Percentiles rank a stretch among this genome's conserved stretches.
phyloP scores from a whole-genome alignment of 2,329 filamentous ascomycete genomes.

The Emergomyces orientalis region DNA sequence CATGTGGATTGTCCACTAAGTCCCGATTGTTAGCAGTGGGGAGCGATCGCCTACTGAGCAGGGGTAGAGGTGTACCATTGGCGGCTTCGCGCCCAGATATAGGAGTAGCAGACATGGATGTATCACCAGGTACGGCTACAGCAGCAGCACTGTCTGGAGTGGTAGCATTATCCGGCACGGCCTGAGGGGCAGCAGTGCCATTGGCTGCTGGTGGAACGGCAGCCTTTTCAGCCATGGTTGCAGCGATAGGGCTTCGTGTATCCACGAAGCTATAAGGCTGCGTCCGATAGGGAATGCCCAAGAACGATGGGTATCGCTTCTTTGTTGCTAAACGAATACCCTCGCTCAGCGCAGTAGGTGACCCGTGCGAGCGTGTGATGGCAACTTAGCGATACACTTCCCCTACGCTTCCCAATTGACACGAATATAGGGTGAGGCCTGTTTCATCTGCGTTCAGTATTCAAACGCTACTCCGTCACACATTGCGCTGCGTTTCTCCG shows the following conservation, averaged over 20 bases:
- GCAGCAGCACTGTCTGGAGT: not conserved
- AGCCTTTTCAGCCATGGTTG: not conserved
- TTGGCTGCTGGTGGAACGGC: not conserved
- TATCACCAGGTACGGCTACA: not conserved
- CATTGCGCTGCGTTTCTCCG: not conserved
- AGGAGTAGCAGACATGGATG: not conserved
- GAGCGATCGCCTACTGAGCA: not conserved
- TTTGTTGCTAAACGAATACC: not conserved
- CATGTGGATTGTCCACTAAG: not conserved
- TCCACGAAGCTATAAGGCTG: not conserved
- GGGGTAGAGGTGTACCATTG: not conserved
- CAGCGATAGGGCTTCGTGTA: not conserved
- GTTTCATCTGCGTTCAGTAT: not conserved
- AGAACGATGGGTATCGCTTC: not conserved
- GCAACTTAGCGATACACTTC: not conserved
- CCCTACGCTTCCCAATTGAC: not conserved
- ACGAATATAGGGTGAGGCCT: not conserved
- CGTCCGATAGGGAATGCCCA: not conserved
- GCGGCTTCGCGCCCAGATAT: not conserved
- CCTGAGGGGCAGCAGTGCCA: not conserved
- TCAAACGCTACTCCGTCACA: not conserved
- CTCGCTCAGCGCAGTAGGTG: not conserved
- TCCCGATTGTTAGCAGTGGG: not conserved
- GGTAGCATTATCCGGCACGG: too few relatives aligned
- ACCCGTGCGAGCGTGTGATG: not conserved